Conservation (phyloP, 257 asterid genomes). For the Solanum pinnatisectum region DNA sequence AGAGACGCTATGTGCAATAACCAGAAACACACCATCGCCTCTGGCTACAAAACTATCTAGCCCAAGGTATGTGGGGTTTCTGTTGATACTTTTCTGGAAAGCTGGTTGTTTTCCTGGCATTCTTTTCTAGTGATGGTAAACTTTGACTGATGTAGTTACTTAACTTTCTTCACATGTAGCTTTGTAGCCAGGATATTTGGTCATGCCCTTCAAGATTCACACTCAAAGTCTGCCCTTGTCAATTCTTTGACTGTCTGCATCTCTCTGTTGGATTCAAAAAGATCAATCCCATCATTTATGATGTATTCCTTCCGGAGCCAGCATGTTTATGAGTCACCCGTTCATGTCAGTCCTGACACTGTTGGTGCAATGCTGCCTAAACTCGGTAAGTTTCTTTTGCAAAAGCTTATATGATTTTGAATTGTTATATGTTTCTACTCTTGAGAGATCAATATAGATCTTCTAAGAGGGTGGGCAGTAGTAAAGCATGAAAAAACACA, state of each 20-base stretch:
- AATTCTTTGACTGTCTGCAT: conserved; percentile 82
- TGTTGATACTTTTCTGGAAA: conserved; percentile 1
- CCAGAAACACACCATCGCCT: conserved; percentile 82
- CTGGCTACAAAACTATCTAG: conserved; percentile 83
- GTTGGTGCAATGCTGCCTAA: conserved; percentile 93
- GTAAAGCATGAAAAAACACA: neutral
- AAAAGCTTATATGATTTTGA: neutral
- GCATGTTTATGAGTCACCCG: conserved; percentile 61
- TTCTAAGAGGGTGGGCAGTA: neutral
- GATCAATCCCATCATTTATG: conserved; percentile 61
- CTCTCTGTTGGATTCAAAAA: conserved; percentile 86
- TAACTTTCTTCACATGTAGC: conserved; percentile 34
- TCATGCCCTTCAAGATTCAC: conserved; percentile 79
- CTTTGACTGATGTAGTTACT: neutral
- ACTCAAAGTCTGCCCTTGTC: conserved; percentile 79
- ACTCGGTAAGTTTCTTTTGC: conserved; percentile 43
- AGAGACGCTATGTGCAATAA: conserved; percentile 83
- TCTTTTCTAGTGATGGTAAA: neutral
- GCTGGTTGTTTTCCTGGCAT: neutral
- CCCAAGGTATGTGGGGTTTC: conserved; percentile 53
- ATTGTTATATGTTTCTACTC: neutral
- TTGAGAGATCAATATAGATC: neutral
- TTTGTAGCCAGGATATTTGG: conserved; percentile 79
- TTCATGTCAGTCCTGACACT: conserved; percentile 69
- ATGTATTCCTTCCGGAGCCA: conserved; percentile 78